These are phyloP conservation scores for Cutaneotrichosporon daszewskae DNA, from an alignment of 1,284 basidiomycete genomes.

Conservation along the genomic window DNA sequence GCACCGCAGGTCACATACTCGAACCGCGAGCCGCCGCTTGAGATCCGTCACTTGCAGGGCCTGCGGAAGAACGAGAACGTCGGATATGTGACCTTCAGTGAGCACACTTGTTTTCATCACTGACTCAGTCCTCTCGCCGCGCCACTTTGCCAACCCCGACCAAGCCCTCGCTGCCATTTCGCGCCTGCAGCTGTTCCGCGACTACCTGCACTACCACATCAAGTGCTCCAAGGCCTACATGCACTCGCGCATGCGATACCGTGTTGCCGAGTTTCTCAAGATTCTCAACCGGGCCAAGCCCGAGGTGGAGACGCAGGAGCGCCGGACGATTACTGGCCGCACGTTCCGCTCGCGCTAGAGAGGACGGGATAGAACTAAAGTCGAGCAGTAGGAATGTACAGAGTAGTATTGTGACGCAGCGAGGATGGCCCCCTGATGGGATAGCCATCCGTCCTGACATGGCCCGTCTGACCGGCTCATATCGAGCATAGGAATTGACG, in stretches of 20 bases:
- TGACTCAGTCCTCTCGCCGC: slow-evolving; percentile 82
- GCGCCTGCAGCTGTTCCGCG: slow-evolving; percentile 93
- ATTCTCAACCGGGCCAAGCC: slow-evolving; percentile 97
- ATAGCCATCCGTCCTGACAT: no score
- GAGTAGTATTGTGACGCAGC: no score
- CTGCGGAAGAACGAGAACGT: slow-evolving; percentile 81
- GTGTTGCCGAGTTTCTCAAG: slow-evolving; percentile 96
- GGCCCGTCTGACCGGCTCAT: no score
- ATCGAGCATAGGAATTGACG: no score
- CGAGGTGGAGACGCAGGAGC: slow-evolving; percentile 64
- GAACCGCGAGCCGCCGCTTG: slow-evolving; percentile 89
- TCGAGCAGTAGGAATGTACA: no score
- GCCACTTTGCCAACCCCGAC: slow-evolving; percentile 78
- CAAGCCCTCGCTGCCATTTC: slow-evolving; percentile 81
- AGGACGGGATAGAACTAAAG: no score
- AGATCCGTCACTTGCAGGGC: slow-evolving; percentile 81
- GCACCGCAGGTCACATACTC: slow-evolving; percentile 98
- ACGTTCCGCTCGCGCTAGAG: slow-evolving; percentile 43
- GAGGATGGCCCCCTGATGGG: no score
- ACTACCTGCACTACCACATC: slow-evolving; percentile 99
- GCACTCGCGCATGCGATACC: slow-evolving; percentile 93
- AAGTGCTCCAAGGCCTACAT: slow-evolving; percentile 98
- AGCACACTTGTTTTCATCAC: slow-evolving; percentile 15
- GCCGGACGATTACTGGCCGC: slow-evolving; percentile 73
- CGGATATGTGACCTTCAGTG: slow-evolving; percentile 92